phyloP scores from a whole-genome alignment of 306 rosid genomes.

The Cucurbita pepo region DNA sequence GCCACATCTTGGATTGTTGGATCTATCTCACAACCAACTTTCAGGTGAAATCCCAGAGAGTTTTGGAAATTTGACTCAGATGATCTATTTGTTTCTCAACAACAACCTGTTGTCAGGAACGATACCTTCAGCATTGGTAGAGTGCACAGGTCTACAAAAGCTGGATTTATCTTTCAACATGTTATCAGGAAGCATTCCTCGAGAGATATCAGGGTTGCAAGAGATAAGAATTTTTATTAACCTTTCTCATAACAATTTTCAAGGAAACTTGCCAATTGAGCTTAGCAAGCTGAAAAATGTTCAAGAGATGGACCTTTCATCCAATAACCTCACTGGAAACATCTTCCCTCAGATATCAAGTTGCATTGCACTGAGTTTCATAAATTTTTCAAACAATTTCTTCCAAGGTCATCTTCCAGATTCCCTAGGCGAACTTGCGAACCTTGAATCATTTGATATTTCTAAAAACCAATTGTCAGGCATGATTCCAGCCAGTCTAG shows the following conservation, averaged over 20 bases:
- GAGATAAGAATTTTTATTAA: constrained; percentile 59
- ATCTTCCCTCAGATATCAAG: constrained; percentile 47
- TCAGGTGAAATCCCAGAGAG: constrained; percentile 36
- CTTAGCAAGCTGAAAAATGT: constrained; percentile 49
- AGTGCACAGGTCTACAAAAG: constrained; percentile 34
- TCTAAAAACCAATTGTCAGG: constrained; percentile 42
- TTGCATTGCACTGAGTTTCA: constrained; percentile 37
- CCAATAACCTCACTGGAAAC: constrained; percentile 36
- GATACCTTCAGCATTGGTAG: constrained; percentile 38
- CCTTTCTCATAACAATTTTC: constrained; percentile 45
- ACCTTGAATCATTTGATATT: constrained; percentile 40
- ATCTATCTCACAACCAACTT: constrained; percentile 42
- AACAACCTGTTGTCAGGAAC: constrained; percentile 43
- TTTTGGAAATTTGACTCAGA: constrained; percentile 25
- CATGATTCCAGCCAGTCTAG: constrained; percentile 32
- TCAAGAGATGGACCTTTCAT: constrained; percentile 55
- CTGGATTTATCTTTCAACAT: constrained; percentile 52
- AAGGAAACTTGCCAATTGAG: constrained; percentile 50
- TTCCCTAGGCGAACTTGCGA: constrained; percentile 34
- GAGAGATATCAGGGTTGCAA: constrained; percentile 25
- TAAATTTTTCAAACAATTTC: constrained; percentile 41
- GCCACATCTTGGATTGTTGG: constrained; percentile 35
- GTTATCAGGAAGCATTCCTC: constrained; percentile 41
- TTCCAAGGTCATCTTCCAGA: constrained; percentile 41
- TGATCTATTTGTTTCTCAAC: constrained; percentile 46